Evolutionary conservation across 176 grass and related monocot genomes (phyloP), one percentile per base, ranked within the genome.

Genomic region (Oryza meyeriana): DNA sequence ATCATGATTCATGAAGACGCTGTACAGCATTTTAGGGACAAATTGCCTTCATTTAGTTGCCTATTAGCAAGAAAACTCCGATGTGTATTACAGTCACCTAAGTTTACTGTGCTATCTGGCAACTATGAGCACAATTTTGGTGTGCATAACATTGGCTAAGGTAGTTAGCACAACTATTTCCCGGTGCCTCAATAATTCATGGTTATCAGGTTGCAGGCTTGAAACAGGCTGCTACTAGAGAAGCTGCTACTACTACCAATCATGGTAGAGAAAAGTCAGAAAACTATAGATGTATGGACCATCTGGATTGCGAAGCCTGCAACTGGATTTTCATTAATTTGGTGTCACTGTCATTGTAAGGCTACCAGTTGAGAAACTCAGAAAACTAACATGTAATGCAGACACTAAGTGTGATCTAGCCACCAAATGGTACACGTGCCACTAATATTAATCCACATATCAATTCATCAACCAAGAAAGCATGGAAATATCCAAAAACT

Each of bases 341-440:
- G 12, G 25, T 22, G 55, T 65, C 71, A 65, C 65, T 85, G 16
- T 81, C 66, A 26, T 63, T 74, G 48, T 75, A 6, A 58, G 26
- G 31, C 6, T 24, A 88, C 10, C 7, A 47, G 20, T 32, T 67
- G 81, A 83, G 16, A 22, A 55, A 55, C 47, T 20, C 50, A 55
- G 18, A 52, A 6, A 83, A 75, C n/a, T 30, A 61, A 71, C 79
- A 27, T 44, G 10, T 26, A n/a, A 18, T 64, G 69, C 55, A 18
- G 22, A 80, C 35, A 48, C 12, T 35, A 44, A 16, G n/a, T 38
- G n/a, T 82, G 3, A 8, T 63, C 8, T 69, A 36, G 20, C 34
- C 2, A 27, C 11, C 40, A 35, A 87, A 87, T 30, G 39, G 71
- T 35, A 71, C 40, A 55, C 12, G 5, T 10, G 39, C 13, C 36